phyloP scores from a whole-genome alignment of 1,139 yeast species.

The Blastobotrys elegans region DNA sequence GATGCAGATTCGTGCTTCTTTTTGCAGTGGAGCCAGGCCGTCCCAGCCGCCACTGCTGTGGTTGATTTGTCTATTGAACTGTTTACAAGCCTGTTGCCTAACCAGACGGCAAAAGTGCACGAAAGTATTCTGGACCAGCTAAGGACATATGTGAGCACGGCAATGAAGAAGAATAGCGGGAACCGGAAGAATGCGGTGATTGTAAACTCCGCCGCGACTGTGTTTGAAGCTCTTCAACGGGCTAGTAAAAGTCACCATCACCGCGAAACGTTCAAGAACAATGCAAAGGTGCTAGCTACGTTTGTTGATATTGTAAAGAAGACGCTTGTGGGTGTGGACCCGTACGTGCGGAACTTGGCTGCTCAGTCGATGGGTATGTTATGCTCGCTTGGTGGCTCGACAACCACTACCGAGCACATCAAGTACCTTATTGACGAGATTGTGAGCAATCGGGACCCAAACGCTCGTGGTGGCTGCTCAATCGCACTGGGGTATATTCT shows the following conservation, averaged over 20 bases:
- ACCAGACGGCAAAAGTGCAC: slow-evolving; percentile 74
- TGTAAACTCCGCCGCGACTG: slow-evolving; percentile 14
- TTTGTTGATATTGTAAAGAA: slow-evolving; percentile 55
- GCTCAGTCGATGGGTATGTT: slow-evolving; percentile 66
- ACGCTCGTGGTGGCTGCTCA: slow-evolving; percentile 59
- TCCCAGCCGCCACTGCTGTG: slow-evolving; percentile 43
- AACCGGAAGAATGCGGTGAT: slow-evolving; percentile 29
- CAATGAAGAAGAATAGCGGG: slow-evolving; percentile 18
- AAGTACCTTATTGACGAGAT: slow-evolving; percentile 56
- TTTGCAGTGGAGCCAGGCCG: slow-evolving; percentile 9
- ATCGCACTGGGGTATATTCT: slow-evolving; percentile 58
- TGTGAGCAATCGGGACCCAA: slow-evolving; percentile 57
- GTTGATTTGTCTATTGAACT: slow-evolving; percentile 76
- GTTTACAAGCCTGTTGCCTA: slow-evolving; percentile 66
- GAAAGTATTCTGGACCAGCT: slow-evolving; percentile 79
- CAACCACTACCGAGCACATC: slow-evolving; percentile 45
- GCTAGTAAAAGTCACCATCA: slow-evolving; percentile 9
- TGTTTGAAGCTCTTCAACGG: slow-evolving; percentile 10
- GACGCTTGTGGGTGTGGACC: slow-evolving; percentile 37
- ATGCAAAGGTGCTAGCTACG: slow-evolving; percentile 38
- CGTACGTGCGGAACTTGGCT: slow-evolving; percentile 43
- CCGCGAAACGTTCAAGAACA: slow-evolving; percentile 20
- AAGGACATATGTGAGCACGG: slow-evolving; percentile 42
- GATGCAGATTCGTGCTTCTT: slow-evolving; percentile 26
- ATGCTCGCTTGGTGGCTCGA: slow-evolving; percentile 40